Conservation (phyloP, 2,329 filamentous ascomycete genomes). For the Tolypocladium guangdongense region DNA sequence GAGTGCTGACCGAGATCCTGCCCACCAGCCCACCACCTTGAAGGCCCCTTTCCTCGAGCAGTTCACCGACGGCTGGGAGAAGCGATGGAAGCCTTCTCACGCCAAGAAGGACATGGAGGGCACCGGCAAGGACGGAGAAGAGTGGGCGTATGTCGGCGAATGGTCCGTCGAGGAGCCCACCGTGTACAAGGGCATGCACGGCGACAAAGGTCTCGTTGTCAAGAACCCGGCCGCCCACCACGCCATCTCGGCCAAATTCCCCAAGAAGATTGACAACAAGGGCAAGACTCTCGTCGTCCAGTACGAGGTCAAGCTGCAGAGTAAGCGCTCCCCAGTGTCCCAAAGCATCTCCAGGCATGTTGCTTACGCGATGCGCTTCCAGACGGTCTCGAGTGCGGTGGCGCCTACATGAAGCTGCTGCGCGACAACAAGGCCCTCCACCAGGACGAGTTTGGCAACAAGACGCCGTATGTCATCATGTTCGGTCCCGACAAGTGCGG, state of each 20-base stretch:
- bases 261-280: slow-evolving; percentile 94
- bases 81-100: slow-evolving; percentile 86
- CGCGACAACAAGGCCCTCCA: slow-evolving; percentile 96
- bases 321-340: slow-evolving; percentile 40
- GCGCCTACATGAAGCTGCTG: slow-evolving; percentile 97
- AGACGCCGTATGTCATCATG: slow-evolving; percentile 98
- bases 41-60: slow-evolving; percentile 97
- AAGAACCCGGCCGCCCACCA: slow-evolving; percentile 98
- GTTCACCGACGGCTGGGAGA: slow-evolving; percentile 94
- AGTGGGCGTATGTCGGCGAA: slow-evolving; percentile 95
- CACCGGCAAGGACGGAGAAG: slow-evolving; percentile 54
- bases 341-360: background rate
- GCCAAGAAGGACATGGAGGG: slow-evolving; percentile 84
- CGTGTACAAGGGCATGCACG: slow-evolving; percentile 83
- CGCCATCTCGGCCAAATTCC: slow-evolving; percentile 98
- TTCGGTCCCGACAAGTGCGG: slow-evolving; percentile 99
- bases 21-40: slow-evolving; percentile 63
- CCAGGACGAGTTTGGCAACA: slow-evolving; percentile 95
- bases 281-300: slow-evolving; percentile 94
- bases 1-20: slow-evolving; percentile 10
- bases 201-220: slow-evolving; percentile 92
- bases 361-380: slow-evolving; percentile 1
- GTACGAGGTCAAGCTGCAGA: slow-evolving; percentile 98
- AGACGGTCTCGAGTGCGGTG: slow-evolving; percentile 95
- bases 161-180: slow-evolving; percentile 94